Base-by-base conservation (phyloP, 192 early-diverging fungal species). In the Gryganskiella cystojenkinii region DNA sequence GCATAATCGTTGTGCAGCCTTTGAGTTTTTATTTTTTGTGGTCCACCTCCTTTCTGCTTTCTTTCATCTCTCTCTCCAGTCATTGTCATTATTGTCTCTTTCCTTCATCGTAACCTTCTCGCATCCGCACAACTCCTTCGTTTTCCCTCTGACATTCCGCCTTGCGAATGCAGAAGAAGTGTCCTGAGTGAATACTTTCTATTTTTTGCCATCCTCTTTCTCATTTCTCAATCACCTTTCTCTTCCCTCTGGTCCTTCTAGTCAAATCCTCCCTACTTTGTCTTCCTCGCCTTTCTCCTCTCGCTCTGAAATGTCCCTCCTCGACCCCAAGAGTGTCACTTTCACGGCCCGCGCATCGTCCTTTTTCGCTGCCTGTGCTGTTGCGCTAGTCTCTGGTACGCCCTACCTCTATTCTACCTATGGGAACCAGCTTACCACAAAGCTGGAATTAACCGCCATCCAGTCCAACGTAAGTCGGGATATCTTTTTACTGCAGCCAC, bases 331-430 rank as follows among this genome's bases (percentile, higher is more conserved):
- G 37, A 30, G 33, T 19, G 46, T 49, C 28, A 58, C 73, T 31
- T 43, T 43, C 7, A 25, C 40, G 22, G 54, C 66, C 37, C 31
- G 67, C 20, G 62, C 74, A 11, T 46, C 67, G 5, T 78, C 74
- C 15, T 78, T 78, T 27, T 20, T 78, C 9, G 74, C 74, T 14
- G 66, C 74, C 30, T 68, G 65, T 54, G 66, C 74, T 0, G 61
- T 78, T 2, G 74, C 74, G 14, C 45, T 78, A 3, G 74, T 78
- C 42, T 78, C 74, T 15, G 74, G 74, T 19, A 78, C 74, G 6
- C 74, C 74, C 15, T 78, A 78, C 31, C 66, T 78, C 34, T 78
- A 78, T 49, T 69, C 74, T 22, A 78, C 74, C 40, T 78, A 78
- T 22, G 65, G 66, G 28, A 78, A 78, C 45, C 74, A 78, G 34